phyloP scores from a whole-genome alignment of 208 protist genomes.

The Acanthamoeba healyi region DNA sequence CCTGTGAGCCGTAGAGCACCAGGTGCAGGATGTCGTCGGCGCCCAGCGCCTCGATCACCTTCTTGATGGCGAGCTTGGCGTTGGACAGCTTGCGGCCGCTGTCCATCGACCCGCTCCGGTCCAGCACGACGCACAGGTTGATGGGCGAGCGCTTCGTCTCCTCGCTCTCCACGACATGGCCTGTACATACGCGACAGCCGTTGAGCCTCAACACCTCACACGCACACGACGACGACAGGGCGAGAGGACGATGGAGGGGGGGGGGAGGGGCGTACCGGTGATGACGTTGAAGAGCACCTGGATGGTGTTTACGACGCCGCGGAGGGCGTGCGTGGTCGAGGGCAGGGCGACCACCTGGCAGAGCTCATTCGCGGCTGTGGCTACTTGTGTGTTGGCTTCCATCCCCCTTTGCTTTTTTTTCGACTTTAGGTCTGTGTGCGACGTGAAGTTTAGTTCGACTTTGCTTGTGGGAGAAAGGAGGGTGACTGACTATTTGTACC shows the following conservation, averaged over 20 bases:
- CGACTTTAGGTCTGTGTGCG: no score
- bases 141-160: constrained; percentile 36
- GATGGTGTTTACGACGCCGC: constrained; percentile 46
- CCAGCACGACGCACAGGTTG: constrained; percentile 34
- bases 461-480: no score
- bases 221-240: no score
- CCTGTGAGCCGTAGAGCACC: constrained; percentile 42
- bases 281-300: constrained; percentile 22
- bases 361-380: background rate
- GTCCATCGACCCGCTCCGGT: constrained; percentile 56
- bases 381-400: constrained; percentile 1
- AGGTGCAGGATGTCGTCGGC: constrained; percentile 37
- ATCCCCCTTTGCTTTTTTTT: background rate
- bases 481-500: background rate
- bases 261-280: background rate
- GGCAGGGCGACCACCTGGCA: constrained; percentile 5
- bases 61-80: constrained; percentile 61
- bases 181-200: no score
- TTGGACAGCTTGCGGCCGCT: background rate
- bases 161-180: background rate
- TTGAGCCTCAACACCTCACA: no score
- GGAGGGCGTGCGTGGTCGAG: constrained; percentile 53
- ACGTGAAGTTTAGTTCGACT: no score
- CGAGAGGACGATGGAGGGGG: background rate
- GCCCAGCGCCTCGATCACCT: constrained; percentile 67